Percentiles rank a stretch among this genome's conserved stretches.
These are phyloP conservation scores for Chlorella sp. DNA, from an alignment of 139 green algal species.

Conservation along the genomic window DNA sequence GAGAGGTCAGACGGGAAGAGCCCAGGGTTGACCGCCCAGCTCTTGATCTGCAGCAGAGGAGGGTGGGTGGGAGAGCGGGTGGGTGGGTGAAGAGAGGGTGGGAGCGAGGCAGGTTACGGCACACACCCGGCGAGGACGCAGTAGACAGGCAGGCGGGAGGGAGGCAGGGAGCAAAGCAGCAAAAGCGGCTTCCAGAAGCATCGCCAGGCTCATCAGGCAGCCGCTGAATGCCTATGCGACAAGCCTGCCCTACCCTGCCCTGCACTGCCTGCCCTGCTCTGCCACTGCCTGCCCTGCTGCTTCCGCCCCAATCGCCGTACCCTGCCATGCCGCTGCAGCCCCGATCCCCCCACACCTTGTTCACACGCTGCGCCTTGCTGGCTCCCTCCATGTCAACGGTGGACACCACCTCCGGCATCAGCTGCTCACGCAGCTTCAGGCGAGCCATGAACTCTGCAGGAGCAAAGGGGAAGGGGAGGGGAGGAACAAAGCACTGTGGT, in stretches of 20 bases:
- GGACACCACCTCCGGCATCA: conserved; percentile 85
- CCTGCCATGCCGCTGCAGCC: no score
- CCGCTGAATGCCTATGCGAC: no score
- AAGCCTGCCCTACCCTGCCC: no score
- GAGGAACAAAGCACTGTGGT: background rate
- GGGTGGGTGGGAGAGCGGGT: background rate
- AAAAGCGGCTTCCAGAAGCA: no score
- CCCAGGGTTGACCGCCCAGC: conserved; percentile 63
- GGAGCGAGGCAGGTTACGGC: background rate
- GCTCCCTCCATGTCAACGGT: conserved; percentile 47
- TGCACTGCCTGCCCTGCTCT: no score
- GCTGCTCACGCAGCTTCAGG: conserved; percentile 92
- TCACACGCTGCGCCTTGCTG: conserved; percentile 11
- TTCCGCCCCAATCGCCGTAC: no score
- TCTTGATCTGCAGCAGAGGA: conserved; percentile 37
- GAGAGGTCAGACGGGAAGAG: conserved; percentile 92
- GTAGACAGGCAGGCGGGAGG: background rate
- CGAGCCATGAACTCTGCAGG: conserved; percentile 83
- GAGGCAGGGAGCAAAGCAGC: background rate
- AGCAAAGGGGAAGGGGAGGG: background rate
- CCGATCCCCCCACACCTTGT: background rate
- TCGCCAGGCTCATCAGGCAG: no score
- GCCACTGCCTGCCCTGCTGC: no score
- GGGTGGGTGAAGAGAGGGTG: background rate
- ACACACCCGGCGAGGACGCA: no score